Evolutionary conservation across 2,329 filamentous ascomycete genomes (phyloP), one percentile per base, ranked within the genome.

Genomic region (Helminthosporium solani): DNA sequence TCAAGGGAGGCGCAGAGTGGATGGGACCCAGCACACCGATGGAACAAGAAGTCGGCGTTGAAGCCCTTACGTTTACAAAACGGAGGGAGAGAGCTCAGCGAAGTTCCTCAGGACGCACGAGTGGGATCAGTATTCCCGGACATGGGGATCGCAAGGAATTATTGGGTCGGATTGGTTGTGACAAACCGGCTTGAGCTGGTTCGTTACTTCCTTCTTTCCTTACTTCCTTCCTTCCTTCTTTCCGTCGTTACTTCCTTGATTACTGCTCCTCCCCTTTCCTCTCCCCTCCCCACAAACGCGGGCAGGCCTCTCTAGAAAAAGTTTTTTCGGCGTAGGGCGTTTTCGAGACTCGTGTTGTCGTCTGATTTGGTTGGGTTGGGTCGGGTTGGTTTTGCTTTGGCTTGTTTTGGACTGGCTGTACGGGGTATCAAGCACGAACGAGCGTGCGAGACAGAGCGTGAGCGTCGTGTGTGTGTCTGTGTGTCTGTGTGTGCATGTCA

Each of bases 91-190:
- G 75, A 43, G 21, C 4, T 20, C 21, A 21, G 7, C 74, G 80
- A 43, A 78, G 79, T 5, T 79, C 80, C 38, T 81, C 58, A 3
- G 20, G 20, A n/a, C 50, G 68, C 16, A 54, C 70, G 5, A 74
- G 69, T 42, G 72, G 68, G 3, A 73, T 88, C 59, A 87, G 84
- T 60, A 77, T 90, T 43, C 80, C 83, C 15, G 81, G 86, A 19
- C 84, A 86, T 68, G 85, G 84, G 58, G 86, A 89, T 68, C 81
- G 85, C 58, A 94, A 92, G 75, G 88, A 91, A 67, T 75, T 94
- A 55, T 77, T 94, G 42, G 87, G 87, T 35, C 78, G 88, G 42
- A 94, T 94, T 62, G 88, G 88, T 39, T 94, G 88, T 68, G 87
- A 90, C 70, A 90, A 90, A 76, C 86, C 71, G 15, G 46, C 54